These are phyloP conservation scores for Eimeria acervulina DNA, from an alignment of 169 alveolate species.

Conservation along the genomic window DNA sequence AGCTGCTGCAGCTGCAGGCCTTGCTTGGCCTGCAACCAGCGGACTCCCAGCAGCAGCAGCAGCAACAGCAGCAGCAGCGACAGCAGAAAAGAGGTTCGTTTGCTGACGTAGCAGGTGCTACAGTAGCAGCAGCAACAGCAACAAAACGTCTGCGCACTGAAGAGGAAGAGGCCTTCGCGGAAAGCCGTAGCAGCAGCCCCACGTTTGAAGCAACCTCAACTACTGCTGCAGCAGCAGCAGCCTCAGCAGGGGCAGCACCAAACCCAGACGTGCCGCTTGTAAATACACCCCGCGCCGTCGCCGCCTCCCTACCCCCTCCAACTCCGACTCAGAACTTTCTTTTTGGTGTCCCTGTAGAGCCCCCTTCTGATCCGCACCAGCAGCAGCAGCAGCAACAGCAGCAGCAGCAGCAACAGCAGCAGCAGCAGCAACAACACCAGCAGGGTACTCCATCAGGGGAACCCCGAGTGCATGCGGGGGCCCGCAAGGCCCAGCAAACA, in stretches of 20 bases:
- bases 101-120: neutral
- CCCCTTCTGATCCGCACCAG: neutral
- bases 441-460: neutral
- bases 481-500: neutral
- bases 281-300: slow-evolving; percentile 31
- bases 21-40: slow-evolving; percentile 5
- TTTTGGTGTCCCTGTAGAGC: slow-evolving; percentile 45
- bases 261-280: neutral
- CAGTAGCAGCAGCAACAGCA: slow-evolving; percentile 36
- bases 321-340: slow-evolving; percentile 42
- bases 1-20: slow-evolving; percentile 38
- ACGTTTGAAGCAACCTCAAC: neutral
- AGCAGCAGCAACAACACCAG: slow-evolving; percentile 70
- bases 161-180: slow-evolving; percentile 37
- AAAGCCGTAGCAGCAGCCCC: neutral
- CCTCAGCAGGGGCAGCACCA: neutral
- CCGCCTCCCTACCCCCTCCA: slow-evolving; percentile 47
- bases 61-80: neutral
- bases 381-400: slow-evolving; percentile 16
- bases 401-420: slow-evolving; percentile 62
- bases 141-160: neutral
- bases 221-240: neutral
- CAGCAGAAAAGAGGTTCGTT: neutral
- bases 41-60: neutral
- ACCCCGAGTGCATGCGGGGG: neutral